Base-by-base conservation (phyloP, 148 eudicot species). In the Tetragonia tetragonoides region DNA sequence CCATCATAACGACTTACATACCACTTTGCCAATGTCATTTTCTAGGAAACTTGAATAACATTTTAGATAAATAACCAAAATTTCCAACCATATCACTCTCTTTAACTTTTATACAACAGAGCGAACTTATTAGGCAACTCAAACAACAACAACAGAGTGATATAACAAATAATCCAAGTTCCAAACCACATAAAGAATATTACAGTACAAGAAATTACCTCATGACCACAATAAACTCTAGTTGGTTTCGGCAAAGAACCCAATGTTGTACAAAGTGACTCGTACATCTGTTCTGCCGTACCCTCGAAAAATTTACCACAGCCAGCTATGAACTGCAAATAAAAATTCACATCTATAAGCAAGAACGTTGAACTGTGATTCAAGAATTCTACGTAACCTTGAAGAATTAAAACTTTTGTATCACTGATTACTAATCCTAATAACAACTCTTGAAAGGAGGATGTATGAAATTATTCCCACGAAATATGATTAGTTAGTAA, bases 281-380 rank as follows among this genome's bases (percentile, higher is more conserved):
- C 91, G 83, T 95, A 85, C 99, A 95, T 95, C 83, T 95, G 91
- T 66, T 95, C 99, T 42, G 99, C 96, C 65, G 97, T 92, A 78
- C 99, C 99, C 84, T 95, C 99, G 47, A 91, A 92, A 80, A 95
- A 92, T 83, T 83, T 95, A 46, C 99, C 99, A 80, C 99, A 95
- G 44, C 99, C 99, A 88, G 97, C 99, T 78, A 95, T 47, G 75
- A 95, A 95, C 99, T 95, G 87, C 74, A 76, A 53, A 77, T 73
- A 60, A 41, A 74, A 67, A 51, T 46, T 38, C 75, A 42, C 28
- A 20, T 74, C 10, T 34, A 65, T 56, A 63, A 10, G 47, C 62
- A 44, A 68, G 72, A 78, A 28, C 53, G 66, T 65, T 53, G 47
- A 57, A 47, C 38, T 42, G 12, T 6, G 51, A 56, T 44, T 53